Evolutionary conservation across 805 yeast genomes (phyloP).

Genomic region (Saccharomyces mikatae): DNA sequence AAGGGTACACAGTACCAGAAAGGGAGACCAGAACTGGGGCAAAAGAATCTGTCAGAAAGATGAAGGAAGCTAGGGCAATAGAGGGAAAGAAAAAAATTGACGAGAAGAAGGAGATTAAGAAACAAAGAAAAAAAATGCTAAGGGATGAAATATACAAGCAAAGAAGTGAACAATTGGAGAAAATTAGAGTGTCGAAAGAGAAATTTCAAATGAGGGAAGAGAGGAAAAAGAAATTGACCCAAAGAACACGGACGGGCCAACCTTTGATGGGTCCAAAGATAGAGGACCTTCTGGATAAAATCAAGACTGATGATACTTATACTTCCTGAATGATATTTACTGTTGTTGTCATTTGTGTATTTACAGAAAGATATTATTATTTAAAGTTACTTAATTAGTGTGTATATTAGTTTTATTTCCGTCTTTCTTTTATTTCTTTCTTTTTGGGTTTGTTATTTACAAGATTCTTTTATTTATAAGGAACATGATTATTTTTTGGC

Average conservation of each 20-base stretch:
- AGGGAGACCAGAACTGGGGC: conserved; percentile 15
- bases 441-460: conserved; percentile 3
- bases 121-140: conserved; percentile 30
- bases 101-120: conserved; percentile 31
- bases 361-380: neutral
- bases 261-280: conserved; percentile 89
- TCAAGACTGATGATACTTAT: conserved; percentile 42
- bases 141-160: conserved; percentile 29
- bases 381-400: neutral
- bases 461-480: neutral
- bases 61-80: conserved; percentile 15
- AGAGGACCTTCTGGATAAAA: conserved; percentile 66
- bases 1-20: conserved; percentile 52
- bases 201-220: conserved; percentile 37
- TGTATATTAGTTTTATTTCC: neutral
- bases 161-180: conserved; percentile 36
- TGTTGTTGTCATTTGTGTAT: neutral
- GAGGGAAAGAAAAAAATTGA: conserved; percentile 26
- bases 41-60: conserved; percentile 12
- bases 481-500: conserved; percentile 28
- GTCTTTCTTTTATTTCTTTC: neutral
- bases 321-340: conserved; percentile 9
- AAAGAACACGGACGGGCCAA: conserved; percentile 69
- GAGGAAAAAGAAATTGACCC: conserved; percentile 38
- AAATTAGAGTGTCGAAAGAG: conserved; percentile 30